These are phyloP conservation scores for Erythrobasidium hasegawianum DNA, from an alignment of 1,284 basidiomycete species.

Conservation along the genomic window DNA sequence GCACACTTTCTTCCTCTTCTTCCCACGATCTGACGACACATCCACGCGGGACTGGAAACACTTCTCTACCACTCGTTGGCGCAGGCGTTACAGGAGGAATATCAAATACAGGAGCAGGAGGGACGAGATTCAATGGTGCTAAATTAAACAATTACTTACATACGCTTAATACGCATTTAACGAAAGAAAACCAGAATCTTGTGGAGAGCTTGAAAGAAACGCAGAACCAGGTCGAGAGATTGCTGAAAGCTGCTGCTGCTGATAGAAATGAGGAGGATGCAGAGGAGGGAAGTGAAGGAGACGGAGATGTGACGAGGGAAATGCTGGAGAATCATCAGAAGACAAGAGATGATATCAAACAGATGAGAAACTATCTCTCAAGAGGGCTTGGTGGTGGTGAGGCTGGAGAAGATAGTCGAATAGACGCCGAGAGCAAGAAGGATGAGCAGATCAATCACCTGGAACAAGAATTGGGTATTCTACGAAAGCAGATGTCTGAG, in stretches of 20 bases:
- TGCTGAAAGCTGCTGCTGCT: constrained; percentile 5
- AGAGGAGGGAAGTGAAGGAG: constrained; percentile 10
- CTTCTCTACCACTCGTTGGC: constrained; percentile 65
- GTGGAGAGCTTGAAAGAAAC: constrained; percentile 57
- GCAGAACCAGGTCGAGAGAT: constrained; percentile 25
- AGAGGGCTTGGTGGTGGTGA: constrained; percentile 11
- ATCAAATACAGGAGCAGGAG: constrained; percentile 54
- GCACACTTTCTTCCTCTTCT: constrained; percentile 60
- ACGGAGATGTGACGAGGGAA: constrained; percentile 17
- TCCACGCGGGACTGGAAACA: constrained; percentile 63
- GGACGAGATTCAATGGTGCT: constrained; percentile 66
- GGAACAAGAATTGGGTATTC: constrained; percentile 51
- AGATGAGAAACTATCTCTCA: constrained; percentile 15
- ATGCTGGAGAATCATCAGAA: constrained; percentile 17
- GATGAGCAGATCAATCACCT: constrained; percentile 50
- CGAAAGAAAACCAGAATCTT: constrained; percentile 72
- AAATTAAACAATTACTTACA: constrained; percentile 78
- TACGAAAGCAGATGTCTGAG: constrained; percentile 48
- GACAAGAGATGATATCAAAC: constrained; percentile 27
- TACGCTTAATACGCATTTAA: constrained; percentile 68
- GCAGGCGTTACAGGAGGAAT: constrained; percentile 60
- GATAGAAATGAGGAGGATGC: background rate
- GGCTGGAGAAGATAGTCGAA: background rate
- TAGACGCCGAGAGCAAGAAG: background rate
- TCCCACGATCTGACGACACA: constrained; percentile 78